These are phyloP conservation scores for Tylopilus sp. DNA, from an alignment of 1,284 basidiomycete species.

Conservation along the genomic window DNA sequence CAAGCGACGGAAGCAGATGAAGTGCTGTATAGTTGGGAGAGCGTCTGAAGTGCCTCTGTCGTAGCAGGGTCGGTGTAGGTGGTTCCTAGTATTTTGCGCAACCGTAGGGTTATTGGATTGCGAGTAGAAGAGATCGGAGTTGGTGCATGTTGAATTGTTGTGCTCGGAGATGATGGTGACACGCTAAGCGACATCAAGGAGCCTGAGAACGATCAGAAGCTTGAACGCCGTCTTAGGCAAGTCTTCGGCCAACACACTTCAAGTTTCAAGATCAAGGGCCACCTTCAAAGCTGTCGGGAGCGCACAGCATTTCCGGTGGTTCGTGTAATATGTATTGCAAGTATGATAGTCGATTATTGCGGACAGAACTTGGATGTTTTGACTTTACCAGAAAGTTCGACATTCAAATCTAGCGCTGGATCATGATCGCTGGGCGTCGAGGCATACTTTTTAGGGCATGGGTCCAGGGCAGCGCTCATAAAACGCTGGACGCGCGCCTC, in stretches of 20 bases:
- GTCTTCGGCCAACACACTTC: no score
- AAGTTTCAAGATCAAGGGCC: no score
- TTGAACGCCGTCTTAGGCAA: no score
- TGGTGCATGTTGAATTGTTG: constrained; percentile 18
- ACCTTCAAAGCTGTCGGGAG: not conserved
- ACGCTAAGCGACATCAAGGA: constrained; percentile 22
- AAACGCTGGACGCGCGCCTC: not conserved
- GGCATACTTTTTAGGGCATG: no score
- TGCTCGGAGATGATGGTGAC: constrained; percentile 9
- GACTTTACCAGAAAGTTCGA: no score
- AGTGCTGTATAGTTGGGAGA: constrained; percentile 79
- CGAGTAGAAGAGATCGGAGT: constrained; percentile 32
- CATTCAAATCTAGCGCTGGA: no score
- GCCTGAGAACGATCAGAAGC: no score
- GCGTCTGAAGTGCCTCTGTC: constrained; percentile 83
- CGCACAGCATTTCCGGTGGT: not conserved
- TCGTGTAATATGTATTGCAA: not conserved
- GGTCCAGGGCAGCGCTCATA: no score
- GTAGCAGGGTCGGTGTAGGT: constrained; percentile 88
- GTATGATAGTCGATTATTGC: no score
- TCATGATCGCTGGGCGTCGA: no score
- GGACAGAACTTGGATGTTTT: no score
- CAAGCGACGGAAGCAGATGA: constrained; percentile 11
- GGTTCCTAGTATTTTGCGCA: constrained; percentile 90
- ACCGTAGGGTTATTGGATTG: constrained; percentile 83